Percentiles rank a stretch among this genome's conserved stretches.
Evolutionary conservation across 2,329 filamentous ascomycete genomes (phyloP).

Genomic region (Penicillium sp.): DNA sequence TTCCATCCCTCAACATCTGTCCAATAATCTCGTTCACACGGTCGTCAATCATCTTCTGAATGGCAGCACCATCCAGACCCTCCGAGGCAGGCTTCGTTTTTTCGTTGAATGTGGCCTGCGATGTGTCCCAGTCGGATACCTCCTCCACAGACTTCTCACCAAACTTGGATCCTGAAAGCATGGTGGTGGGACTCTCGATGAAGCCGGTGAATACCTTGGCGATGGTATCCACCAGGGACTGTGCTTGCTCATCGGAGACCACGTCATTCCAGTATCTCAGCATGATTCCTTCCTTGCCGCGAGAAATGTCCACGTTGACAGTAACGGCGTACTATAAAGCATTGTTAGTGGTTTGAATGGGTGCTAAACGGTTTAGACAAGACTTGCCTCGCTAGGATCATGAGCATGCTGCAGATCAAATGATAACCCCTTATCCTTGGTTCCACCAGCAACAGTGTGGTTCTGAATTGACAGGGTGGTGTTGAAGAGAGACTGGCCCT

Average conservation of each 20-base stretch:
- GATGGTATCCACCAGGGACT: constrained; percentile 28
- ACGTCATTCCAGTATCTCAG: constrained; percentile 40
- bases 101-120: constrained; percentile 15
- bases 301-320: constrained; percentile 37
- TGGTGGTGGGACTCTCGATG: constrained; percentile 25
- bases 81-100: constrained; percentile 7
- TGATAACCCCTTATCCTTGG: constrained; percentile 24
- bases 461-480: constrained; percentile 42
- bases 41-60: constrained; percentile 32
- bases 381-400: constrained; percentile 38
- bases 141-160: constrained; percentile 1
- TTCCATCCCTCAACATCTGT: constrained; percentile 30
- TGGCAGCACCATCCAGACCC: constrained; percentile 20
- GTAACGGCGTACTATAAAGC: constrained; percentile 34
- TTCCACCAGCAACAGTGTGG: constrained; percentile 22
- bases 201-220: constrained; percentile 32
- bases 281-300: constrained; percentile 33
- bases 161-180: constrained; percentile 23
- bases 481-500: constrained; percentile 39
- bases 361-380: too few relatives aligned
- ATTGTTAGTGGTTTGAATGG: background rate
- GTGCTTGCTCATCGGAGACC: constrained; percentile 34
- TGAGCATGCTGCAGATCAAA: constrained; percentile 32
- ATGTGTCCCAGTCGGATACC: constrained; percentile 10
- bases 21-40: constrained; percentile 33